Conservation (phyloP, 2,329 filamentous ascomycete genomes). For the Pezicula carpinea region DNA sequence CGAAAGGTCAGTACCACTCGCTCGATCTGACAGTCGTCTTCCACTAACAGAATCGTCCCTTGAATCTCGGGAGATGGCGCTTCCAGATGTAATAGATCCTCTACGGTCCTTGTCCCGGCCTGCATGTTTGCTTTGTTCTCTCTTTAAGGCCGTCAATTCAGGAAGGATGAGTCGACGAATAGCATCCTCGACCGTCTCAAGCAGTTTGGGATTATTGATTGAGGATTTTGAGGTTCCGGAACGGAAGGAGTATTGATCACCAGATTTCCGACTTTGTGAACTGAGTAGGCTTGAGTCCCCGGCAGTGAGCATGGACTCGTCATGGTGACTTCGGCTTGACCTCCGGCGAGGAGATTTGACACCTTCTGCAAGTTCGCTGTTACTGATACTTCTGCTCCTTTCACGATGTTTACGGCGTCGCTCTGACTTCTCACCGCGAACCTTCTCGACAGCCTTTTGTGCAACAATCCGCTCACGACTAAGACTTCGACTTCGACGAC, state of each 20-base stretch:
- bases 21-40: conserved; percentile 36
- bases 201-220: conserved; percentile 66
- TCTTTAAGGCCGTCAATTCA: conserved; percentile 85
- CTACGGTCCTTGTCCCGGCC: conserved; percentile 58
- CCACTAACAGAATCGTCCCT: conserved; percentile 21
- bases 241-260: conserved; percentile 52
- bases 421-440: conserved; percentile 46
- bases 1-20: conserved; percentile 30
- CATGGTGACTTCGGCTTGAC: conserved; percentile 45
- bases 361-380: conserved; percentile 38
- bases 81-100: conserved; percentile 55
- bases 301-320: conserved; percentile 36
- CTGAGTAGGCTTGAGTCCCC: conserved; percentile 60
- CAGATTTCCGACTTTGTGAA: conserved; percentile 48
- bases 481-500: conserved; percentile 56
- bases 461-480: conserved; percentile 61
- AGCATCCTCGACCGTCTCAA: conserved; percentile 70
- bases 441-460: conserved; percentile 65
- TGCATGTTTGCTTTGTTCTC: conserved; percentile 77
- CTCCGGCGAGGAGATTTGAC: conserved; percentile 40
- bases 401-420: conserved; percentile 37
- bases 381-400: conserved; percentile 42
- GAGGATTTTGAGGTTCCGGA: conserved; percentile 56
- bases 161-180: conserved; percentile 74
- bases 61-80: conserved; percentile 49